A percentile compares a stretch with the other conserved stretches of the same genome.
Conservation (phyloP, 139 green algal genomes). For the Chloropicon primus region DNA sequence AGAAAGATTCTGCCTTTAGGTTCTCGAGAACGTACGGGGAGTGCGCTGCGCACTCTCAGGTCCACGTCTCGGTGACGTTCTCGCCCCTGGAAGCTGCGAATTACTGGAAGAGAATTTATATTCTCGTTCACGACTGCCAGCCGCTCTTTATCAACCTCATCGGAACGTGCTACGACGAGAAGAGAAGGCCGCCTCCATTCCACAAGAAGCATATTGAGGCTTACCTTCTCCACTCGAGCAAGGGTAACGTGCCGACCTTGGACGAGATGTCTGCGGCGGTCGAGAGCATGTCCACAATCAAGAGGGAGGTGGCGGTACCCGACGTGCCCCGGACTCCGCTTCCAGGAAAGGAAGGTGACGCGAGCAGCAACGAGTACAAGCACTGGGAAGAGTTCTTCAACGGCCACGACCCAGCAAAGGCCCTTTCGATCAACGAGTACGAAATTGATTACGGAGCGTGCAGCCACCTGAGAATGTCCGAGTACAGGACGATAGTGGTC, state of each 20-base stretch:
- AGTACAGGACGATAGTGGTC: slow-evolving; percentile 32
- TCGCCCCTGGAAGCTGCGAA: slow-evolving; percentile 27
- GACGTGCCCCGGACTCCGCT: background rate
- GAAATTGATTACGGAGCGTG: slow-evolving; percentile 42
- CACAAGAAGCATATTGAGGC: slow-evolving; percentile 20
- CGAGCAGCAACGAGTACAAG: background rate
- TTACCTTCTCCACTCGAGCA: slow-evolving; percentile 22
- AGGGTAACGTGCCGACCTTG: slow-evolving; percentile 8
- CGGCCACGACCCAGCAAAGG: slow-evolving; percentile 20
- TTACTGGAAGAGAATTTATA: slow-evolving; percentile 39
- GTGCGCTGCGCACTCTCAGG: slow-evolving; percentile 11
- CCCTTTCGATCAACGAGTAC: slow-evolving; percentile 23
- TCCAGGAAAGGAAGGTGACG: background rate
- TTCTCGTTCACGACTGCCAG: slow-evolving; percentile 34
- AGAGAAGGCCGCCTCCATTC: slow-evolving; percentile 35
- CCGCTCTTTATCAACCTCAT: slow-evolving; percentile 37
- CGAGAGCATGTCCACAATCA: background rate
- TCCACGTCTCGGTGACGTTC: slow-evolving; percentile 39
- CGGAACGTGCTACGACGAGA: slow-evolving; percentile 36
- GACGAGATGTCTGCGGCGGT: slow-evolving; percentile 2
- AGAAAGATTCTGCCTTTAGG: slow-evolving; percentile 2
- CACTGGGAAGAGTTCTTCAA: slow-evolving; percentile 35
- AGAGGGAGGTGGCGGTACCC: background rate
- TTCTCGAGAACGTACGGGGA: slow-evolving; percentile 20
- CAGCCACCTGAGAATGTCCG: slow-evolving; percentile 27